Percentiles rank a stretch among this genome's conserved stretches.
Evolutionary conservation across 257 asterid genomes (phyloP).

Genomic region (Nicotiana attenuata): DNA sequence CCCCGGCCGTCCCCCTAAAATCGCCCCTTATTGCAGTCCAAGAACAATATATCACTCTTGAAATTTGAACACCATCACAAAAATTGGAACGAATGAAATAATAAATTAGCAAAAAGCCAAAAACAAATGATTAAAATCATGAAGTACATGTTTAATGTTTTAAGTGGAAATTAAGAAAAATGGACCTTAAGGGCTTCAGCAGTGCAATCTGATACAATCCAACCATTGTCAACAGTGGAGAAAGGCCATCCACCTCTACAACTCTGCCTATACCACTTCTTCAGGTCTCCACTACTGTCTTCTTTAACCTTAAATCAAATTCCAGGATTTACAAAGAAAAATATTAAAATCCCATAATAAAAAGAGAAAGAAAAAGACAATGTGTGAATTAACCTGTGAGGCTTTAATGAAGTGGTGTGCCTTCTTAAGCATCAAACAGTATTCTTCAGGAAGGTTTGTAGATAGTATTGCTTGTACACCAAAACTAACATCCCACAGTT

Average conservation of each 20-base stretch:
- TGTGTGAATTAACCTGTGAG: conserved; percentile 43
- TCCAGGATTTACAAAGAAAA: background rate
- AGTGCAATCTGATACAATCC: conserved; percentile 66
- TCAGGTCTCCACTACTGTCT: conserved; percentile 26
- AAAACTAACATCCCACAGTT: conserved; percentile 60
- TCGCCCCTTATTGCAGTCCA: no score
- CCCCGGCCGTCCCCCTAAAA: no score
- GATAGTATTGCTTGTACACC: conserved; percentile 58
- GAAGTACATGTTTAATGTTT: no score
- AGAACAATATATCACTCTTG: no score
- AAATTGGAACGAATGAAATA: no score
- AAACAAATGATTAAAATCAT: no score
- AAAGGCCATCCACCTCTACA: conserved; percentile 81
- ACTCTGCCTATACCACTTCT: conserved; percentile 53
- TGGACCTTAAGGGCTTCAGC: conserved; percentile 68
- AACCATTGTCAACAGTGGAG: conserved; percentile 67
- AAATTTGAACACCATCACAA: no score
- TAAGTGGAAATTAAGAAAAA: background rate
- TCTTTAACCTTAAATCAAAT: conserved; percentile 28
- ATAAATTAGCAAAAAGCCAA: no score
- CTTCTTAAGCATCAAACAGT: conserved; percentile 38
- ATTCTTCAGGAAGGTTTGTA: conserved; percentile 43
- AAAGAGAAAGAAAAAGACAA: background rate
- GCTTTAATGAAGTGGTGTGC: conserved; percentile 54
- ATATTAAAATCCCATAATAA: background rate